A percentile compares a stretch with the other conserved stretches of the same genome.
Evolutionary conservation across 208 protist genomes (phyloP).

Genomic region (Trypanosoma melophagium): DNA sequence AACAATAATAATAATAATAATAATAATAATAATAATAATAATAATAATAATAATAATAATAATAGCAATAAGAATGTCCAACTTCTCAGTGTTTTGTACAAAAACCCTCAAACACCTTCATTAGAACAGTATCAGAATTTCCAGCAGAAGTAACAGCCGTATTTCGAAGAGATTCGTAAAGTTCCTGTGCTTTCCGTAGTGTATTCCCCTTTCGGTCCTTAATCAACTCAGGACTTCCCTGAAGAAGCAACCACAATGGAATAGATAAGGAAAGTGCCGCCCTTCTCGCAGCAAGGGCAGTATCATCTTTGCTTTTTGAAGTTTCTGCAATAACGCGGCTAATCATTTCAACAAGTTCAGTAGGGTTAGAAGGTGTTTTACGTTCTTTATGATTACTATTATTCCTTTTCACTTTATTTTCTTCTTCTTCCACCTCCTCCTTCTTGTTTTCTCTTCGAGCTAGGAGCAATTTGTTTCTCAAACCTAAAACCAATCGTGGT

Average conservation of each 20-base stretch:
- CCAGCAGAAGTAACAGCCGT: not conserved
- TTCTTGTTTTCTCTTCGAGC: not conserved
- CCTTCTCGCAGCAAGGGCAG: not conserved
- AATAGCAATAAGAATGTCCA: not conserved
- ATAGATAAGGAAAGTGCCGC: constrained; percentile 11
- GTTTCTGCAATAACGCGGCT: constrained; percentile 3
- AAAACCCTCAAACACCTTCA: constrained; percentile 16
- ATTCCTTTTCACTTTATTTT: not conserved
- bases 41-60: constrained; percentile 5
- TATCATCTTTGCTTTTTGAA: not conserved
- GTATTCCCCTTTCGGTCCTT: not conserved
- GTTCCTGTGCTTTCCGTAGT: not conserved
- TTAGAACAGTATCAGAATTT: not conserved
- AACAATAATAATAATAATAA: constrained; percentile 3
- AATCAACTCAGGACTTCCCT: not conserved
- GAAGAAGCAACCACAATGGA: constrained; percentile 21
- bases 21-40: constrained; percentile 7
- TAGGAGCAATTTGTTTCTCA: not conserved
- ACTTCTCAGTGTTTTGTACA: too few species aligned
- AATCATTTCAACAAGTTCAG: constrained; percentile 6
- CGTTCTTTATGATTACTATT: not conserved
- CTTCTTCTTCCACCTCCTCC: not conserved
- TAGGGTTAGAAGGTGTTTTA: not conserved
- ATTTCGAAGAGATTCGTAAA: constrained; percentile 12
- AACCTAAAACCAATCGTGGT: constrained; percentile 11